Base-by-base conservation (phyloP, 148 eudicot genomes). In the Polygonum aviculare region DNA sequence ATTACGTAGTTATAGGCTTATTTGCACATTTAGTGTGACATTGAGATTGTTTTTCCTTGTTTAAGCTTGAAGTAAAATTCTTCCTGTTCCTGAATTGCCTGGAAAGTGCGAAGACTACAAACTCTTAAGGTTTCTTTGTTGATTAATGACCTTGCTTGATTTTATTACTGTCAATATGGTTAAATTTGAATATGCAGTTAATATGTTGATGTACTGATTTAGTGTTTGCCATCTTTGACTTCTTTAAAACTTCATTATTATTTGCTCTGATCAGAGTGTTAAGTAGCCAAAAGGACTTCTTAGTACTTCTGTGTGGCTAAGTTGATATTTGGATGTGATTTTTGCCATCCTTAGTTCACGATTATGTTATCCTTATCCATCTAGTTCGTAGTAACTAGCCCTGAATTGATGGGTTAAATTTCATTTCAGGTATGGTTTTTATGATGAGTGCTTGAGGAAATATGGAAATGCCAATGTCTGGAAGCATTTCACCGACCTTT, bases 401-500 rank as follows among this genome's bases (percentile, higher is more conserved):
- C 18, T 40, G 33, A 44, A 72, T 72, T 48, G 38, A 19, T 16
- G 19, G 9, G 18, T 72, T 45, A 14, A 16, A 44, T 45, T 31
- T 10, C 18, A 19, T 44, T 72, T 41, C 90, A 95, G 99, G 78
- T 95, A 95, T 80, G 99, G 99, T 12, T 95, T 95, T 73, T 95
- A 95, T 84, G 99, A 95, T 79, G 99, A 95, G 81, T 95, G 99
- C 83, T 86, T 95, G 81, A 90, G 99, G 90, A 95, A 95, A 84
- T 95, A 95, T 52, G 99, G 99, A 71, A 95, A 95, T 85, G 99
- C 99, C 19, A 95, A 93, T 80, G 97, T 95, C 80, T 95, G 99
- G 99, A 95, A 95, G 90, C 88, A 85, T 84, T 95, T 95, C 70
- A 95, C 99, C 35, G 99, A 95, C 81, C 94, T 95, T 63, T 95